Base-by-base conservation (phyloP, 345 rosid genomes). In the Syzygium oleosum region DNA sequence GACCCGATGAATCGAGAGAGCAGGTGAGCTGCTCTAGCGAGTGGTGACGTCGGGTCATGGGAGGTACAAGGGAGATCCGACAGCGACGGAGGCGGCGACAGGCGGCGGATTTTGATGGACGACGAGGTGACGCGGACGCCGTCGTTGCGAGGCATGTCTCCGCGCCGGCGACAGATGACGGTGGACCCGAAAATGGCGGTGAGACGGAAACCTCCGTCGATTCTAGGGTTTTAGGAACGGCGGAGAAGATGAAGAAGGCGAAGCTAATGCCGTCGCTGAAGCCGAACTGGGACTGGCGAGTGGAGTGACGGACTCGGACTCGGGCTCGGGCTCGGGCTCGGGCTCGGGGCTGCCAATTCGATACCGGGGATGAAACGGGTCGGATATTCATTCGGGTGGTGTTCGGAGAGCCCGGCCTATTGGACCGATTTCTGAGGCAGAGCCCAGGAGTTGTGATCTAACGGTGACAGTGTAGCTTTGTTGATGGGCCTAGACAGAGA, bases 101-200 rank as follows among this genome's bases (percentile, higher is more conserved):
- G 85, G 87, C 52, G 63, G 31, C 91, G 90, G 89, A 88, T 68
- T 88, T 87, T 92, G 88, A 91, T 58, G 9, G 91, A 46, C 59
- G 94, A 92, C 83, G 89, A 73, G 19, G 90, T 86, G 91, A 94
- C 89, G 51, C 87, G 89, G n/a, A 92, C 92, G 87, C 86, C 90
- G 43, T 86, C 92, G 68, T 91, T 93, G 63, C 52, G 84, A 52
- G 68, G 68, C 94, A 93, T 91, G 17, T 80, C 73, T 59, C 49
- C 25, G 19, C 43, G 43, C 19, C 46, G 80, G 49, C 38, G 49
- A 38, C 4, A 22, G 46, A 23, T 41, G 21, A 73, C 6, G 80
- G 49, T 38, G 80, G 22, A 41, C 46, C 46, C 23, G 23, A 25
- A 73, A 68, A 73, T 34, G 80, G 80, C 80, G 19, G 49, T 6